Percentiles rank a stretch among this genome's conserved stretches.
Evolutionary conservation across 192 early-diverging fungal species (phyloP).

Genomic region (Umbelopsis isabellina): DNA sequence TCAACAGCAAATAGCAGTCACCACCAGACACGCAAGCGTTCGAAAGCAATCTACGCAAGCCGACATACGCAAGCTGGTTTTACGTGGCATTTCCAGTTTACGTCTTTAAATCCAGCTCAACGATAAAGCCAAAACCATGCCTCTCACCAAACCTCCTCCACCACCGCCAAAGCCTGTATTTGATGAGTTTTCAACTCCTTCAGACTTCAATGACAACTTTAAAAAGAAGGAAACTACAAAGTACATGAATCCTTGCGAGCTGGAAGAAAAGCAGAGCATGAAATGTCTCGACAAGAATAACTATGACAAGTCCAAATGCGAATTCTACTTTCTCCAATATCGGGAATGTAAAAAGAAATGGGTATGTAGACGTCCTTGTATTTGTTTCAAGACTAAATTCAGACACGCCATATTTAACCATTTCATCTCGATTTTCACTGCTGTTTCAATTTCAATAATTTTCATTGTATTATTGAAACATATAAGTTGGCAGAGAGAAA

Average conservation of each 20-base stretch:
- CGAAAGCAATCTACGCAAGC: not conserved
- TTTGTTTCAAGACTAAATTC: too few species aligned
- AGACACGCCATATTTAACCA: too few species aligned
- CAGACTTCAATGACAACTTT: constrained; percentile 47
- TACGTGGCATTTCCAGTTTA: not conserved
- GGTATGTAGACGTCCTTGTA: constrained; percentile 35
- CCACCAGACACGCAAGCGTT: not conserved
- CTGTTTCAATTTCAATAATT: too few species aligned
- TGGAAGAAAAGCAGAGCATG: constrained; percentile 52
- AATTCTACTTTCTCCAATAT: constrained; percentile 54
- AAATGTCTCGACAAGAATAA: constrained; percentile 58
- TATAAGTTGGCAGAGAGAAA: constrained; percentile 5
- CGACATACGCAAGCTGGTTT: not conserved
- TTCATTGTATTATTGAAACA: not conserved
- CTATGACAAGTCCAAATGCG: constrained; percentile 52
- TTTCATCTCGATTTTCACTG: too few species aligned
- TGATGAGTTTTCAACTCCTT: constrained; percentile 42
- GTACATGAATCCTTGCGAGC: constrained; percentile 57
- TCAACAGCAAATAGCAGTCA: not conserved
- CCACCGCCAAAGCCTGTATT: constrained; percentile 42
- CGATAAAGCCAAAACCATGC: constrained; percentile 13
- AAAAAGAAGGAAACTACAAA: constrained; percentile 53
- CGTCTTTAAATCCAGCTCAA: too few species aligned
- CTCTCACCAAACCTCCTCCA: constrained; percentile 38
- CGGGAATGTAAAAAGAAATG: constrained; percentile 63